phyloP scores from a whole-genome alignment of 2,329 filamentous ascomycete genomes.

The Ascosphaera apis region DNA sequence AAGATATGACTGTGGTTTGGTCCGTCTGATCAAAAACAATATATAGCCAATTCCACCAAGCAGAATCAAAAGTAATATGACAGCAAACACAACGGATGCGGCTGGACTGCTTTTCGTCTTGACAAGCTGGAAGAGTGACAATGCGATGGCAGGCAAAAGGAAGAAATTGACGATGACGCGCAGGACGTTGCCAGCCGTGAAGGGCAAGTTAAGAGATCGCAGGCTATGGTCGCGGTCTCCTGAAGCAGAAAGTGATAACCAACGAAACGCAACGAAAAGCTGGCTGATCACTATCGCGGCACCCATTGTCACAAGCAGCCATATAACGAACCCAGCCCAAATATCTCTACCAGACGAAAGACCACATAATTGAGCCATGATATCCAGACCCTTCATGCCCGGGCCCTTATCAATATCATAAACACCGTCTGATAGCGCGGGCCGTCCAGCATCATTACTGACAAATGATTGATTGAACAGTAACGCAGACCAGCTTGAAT shows the following conservation, averaged over 20 bases:
- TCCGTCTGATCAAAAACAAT: slow-evolving; percentile 55
- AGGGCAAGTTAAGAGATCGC: slow-evolving; percentile 75
- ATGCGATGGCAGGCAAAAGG: slow-evolving; percentile 58
- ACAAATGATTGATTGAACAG: slow-evolving; percentile 89
- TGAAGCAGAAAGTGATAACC: slow-evolving; percentile 48
- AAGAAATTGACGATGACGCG: slow-evolving; percentile 86
- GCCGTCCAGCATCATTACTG: slow-evolving; percentile 38
- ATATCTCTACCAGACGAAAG: slow-evolving; percentile 55
- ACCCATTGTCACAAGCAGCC: slow-evolving; percentile 57
- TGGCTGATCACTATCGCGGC: slow-evolving; percentile 48
- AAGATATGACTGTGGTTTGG: slow-evolving; percentile 60
- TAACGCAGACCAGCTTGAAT: slow-evolving; percentile 66
- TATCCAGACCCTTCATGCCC: slow-evolving; percentile 55
- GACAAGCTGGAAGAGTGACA: slow-evolving; percentile 83
- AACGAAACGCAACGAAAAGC: slow-evolving; percentile 51
- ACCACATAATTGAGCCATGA: slow-evolving; percentile 59
- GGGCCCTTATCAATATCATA: slow-evolving; percentile 45
- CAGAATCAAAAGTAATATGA: slow-evolving; percentile 48
- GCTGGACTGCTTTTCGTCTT: slow-evolving; percentile 44
- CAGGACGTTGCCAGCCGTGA: slow-evolving; percentile 55
- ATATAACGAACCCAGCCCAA: slow-evolving; percentile 87
- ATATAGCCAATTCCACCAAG: slow-evolving; percentile 57
- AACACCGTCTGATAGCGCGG: slow-evolving; percentile 59
- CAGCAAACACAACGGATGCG: slow-evolving; percentile 51
- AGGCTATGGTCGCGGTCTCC: slow-evolving; percentile 65